Percentiles rank a stretch among this genome's conserved stretches.
Conservation (phyloP, 805 yeast species). For the Yamadazyma nakazawae region DNA sequence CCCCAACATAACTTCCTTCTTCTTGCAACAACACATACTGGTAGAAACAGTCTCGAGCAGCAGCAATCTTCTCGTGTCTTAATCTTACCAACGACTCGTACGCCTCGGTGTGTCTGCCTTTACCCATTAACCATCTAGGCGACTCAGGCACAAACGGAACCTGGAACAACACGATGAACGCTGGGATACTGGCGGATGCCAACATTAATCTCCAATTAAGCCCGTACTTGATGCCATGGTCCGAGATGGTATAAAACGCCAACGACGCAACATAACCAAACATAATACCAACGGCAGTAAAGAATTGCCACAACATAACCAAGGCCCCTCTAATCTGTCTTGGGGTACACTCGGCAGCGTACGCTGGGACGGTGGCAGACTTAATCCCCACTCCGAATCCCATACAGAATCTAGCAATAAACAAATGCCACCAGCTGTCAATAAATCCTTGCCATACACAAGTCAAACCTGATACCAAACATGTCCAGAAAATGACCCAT, state of each 20-base stretch:
- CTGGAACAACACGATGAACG: slow-evolving; percentile 46
- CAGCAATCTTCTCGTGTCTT: slow-evolving; percentile 47
- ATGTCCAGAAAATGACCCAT: slow-evolving; percentile 58
- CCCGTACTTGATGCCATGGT: slow-evolving; percentile 42
- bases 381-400: slow-evolving; percentile 68
- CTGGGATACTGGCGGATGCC: slow-evolving; percentile 61
- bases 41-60: slow-evolving; percentile 65
- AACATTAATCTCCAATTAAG: slow-evolving; percentile 61
- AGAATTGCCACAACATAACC: slow-evolving; percentile 71
- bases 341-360: slow-evolving; percentile 61
- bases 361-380: slow-evolving; percentile 67
- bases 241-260: slow-evolving; percentile 55
- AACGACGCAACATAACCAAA: slow-evolving; percentile 60
- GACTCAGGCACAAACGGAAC: slow-evolving; percentile 64
- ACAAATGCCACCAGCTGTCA: slow-evolving; percentile 57
- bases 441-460: slow-evolving; percentile 70
- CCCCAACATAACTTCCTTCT: slow-evolving; percentile 47
- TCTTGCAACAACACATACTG: slow-evolving; percentile 56
- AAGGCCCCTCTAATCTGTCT: slow-evolving; percentile 59
- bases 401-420: slow-evolving; percentile 54
- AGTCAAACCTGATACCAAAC: slow-evolving; percentile 54
- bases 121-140: slow-evolving; percentile 65
- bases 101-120: slow-evolving; percentile 51
- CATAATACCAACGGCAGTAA: slow-evolving; percentile 71
- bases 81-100: slow-evolving; percentile 45